These are phyloP conservation scores for Lentinus polychrous DNA, from an alignment of 1,284 basidiomycete genomes.

Conservation along the genomic window DNA sequence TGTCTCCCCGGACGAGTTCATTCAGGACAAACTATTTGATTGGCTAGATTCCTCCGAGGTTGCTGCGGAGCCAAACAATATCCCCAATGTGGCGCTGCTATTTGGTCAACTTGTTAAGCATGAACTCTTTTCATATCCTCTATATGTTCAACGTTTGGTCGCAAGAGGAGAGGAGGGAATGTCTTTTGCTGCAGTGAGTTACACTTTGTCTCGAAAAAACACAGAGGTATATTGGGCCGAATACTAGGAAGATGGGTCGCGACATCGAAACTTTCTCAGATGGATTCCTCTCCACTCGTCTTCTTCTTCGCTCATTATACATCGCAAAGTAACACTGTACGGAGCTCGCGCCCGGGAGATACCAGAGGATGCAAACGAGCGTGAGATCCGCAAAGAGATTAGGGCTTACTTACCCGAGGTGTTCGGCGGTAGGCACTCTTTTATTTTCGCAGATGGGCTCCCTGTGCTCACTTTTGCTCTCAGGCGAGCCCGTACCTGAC, in stretches of 20 bases:
- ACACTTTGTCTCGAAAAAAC: neutral
- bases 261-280: constrained; percentile 60
- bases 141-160: constrained; percentile 80
- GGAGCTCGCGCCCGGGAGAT: constrained; percentile 59
- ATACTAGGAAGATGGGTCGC: constrained; percentile 35
- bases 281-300: constrained; percentile 62
- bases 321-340: constrained; percentile 62
- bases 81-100: constrained; percentile 60
- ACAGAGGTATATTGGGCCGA: neutral
- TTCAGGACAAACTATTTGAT: constrained; percentile 74
- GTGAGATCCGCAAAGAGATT: constrained; percentile 61
- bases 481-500: constrained; percentile 24
- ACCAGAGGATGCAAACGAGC: constrained; percentile 61
- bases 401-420: constrained; percentile 57
- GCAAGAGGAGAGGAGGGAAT: constrained; percentile 71
- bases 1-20: constrained; percentile 46
- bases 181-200: constrained; percentile 43
- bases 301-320: constrained; percentile 50
- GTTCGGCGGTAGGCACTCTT: constrained; percentile 46
- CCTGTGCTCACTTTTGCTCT: neutral
- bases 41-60: constrained; percentile 75
- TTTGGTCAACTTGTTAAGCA: constrained; percentile 76
- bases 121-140: constrained; percentile 77
- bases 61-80: constrained; percentile 51
- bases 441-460: neutral